Percentiles rank a stretch among this genome's conserved stretches.
Conservation (phyloP, 139 green algal species). For the Nannochloris sp. region DNA sequence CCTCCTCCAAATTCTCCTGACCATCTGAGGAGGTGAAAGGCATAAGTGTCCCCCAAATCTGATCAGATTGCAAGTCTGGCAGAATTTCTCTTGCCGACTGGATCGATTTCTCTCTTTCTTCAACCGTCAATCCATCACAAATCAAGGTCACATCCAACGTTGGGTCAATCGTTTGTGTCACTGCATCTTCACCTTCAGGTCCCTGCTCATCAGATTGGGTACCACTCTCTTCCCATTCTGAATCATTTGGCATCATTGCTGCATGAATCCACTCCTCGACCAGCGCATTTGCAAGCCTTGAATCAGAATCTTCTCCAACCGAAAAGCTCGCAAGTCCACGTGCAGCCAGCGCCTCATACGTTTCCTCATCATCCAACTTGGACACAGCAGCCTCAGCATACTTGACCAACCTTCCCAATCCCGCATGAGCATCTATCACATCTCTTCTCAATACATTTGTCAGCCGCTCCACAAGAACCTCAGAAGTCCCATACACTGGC, state of each 20-base stretch:
- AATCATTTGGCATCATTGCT: background rate
- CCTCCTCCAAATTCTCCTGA: background rate
- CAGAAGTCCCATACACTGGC: constrained; percentile 14
- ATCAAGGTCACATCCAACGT: constrained; percentile 14
- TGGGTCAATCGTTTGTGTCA: constrained; percentile 9
- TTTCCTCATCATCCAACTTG: constrained; percentile 10
- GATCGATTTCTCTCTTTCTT: constrained; percentile 11
- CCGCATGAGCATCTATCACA: constrained; percentile 12
- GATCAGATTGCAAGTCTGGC: constrained; percentile 21
- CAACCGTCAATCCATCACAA: constrained; percentile 10
- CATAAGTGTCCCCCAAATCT: background rate
- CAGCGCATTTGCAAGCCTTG: constrained; percentile 1
- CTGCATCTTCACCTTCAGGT: constrained; percentile 4
- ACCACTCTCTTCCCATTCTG: background rate
- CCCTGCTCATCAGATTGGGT: background rate
- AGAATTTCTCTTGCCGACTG: constrained; percentile 14
- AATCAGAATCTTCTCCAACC: background rate
- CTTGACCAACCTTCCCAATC: constrained; percentile 10
- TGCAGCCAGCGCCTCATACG: constrained; percentile 8
- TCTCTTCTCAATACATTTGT: constrained; percentile 10
- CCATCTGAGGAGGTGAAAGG: constrained; percentile 1
- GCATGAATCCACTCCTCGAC: constrained; percentile 10
- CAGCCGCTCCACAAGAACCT: constrained; percentile 19
- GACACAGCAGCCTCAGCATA: constrained; percentile 15
- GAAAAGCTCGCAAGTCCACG: background rate